Evolutionary conservation across 345 rosid genomes (phyloP).

Genomic region (Corchorus capsularis): DNA sequence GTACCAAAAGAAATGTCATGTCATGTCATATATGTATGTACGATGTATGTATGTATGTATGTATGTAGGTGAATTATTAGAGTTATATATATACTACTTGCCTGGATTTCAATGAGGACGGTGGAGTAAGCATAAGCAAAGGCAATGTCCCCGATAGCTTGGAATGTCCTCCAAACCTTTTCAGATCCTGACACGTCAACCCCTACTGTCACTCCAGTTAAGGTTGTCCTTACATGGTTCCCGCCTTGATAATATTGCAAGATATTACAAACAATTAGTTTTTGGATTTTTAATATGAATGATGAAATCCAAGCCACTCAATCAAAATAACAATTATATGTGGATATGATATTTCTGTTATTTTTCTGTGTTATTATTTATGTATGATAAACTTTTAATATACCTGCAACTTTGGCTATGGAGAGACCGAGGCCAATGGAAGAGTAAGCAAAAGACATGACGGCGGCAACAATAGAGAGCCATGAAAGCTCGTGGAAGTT

Average conservation of each 20-base stretch:
- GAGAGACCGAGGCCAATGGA: slow-evolving; percentile 77
- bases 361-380: background rate
- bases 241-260: slow-evolving; percentile 19
- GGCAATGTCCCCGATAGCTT: slow-evolving; percentile 78
- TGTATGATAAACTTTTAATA: too few species aligned
- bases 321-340: background rate
- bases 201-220: slow-evolving; percentile 62
- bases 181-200: slow-evolving; percentile 67
- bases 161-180: slow-evolving; percentile 83
- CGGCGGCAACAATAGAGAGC: slow-evolving; percentile 81
- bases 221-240: slow-evolving; percentile 40
- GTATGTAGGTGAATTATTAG: background rate
- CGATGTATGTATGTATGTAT: background rate
- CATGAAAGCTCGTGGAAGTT: slow-evolving; percentile 85
- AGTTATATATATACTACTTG: slow-evolving; percentile 12
- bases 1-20: too few species aligned
- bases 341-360: background rate
- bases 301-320: background rate
- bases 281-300: background rate
- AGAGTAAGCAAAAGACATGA: slow-evolving; percentile 87
- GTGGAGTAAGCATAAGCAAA: slow-evolving; percentile 85
- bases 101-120: slow-evolving; percentile 87
- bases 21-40: background rate
- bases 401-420: slow-evolving; percentile 60
- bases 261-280: background rate